These are phyloP conservation scores for Turritis glabra DNA, from an alignment of 345 rosid species.

Conservation along the genomic window DNA sequence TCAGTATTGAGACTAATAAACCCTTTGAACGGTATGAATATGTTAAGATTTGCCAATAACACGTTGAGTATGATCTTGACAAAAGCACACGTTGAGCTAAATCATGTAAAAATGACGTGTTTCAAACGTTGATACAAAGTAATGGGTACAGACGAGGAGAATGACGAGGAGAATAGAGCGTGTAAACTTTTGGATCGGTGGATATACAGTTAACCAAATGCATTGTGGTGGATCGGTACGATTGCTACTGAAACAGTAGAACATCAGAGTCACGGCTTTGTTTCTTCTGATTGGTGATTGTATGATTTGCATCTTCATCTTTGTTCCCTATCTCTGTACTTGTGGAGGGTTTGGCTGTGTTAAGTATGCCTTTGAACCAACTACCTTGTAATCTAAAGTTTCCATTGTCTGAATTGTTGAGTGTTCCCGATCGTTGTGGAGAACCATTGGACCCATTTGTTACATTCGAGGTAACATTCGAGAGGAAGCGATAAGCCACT, in stretches of 20 bases:
- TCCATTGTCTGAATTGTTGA: conserved; percentile 60
- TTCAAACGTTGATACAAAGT: conserved; percentile 13
- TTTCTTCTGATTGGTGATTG: conserved; percentile 30
- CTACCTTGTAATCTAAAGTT: conserved; percentile 60
- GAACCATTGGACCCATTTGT: conserved; percentile 30
- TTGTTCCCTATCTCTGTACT: conserved; percentile 30
- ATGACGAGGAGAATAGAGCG: background rate
- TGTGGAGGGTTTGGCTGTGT: conserved; percentile 52
- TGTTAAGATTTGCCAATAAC: background rate
- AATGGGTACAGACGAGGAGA: conserved; percentile 19
- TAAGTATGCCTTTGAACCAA: conserved; percentile 78
- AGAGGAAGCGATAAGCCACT: conserved; percentile 86
- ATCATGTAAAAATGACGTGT: background rate
- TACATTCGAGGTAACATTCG: conserved; percentile 57
- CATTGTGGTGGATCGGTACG: conserved; percentile 3
- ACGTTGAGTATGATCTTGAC: background rate
- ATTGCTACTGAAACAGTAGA: conserved; percentile 20
- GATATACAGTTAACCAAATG: conserved; percentile 28
- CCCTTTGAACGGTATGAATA: background rate
- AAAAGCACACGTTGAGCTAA: conserved; percentile 26
- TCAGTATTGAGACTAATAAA: background rate
- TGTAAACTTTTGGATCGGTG: background rate
- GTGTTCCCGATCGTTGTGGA: conserved; percentile 42
- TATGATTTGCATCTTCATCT: conserved; percentile 40
- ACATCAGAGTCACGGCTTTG: conserved; percentile 28